Percentiles rank a stretch among this genome's conserved stretches.
phyloP scores from a whole-genome alignment of 164 flowering plant genomes.

The Litsea cubeba region DNA sequence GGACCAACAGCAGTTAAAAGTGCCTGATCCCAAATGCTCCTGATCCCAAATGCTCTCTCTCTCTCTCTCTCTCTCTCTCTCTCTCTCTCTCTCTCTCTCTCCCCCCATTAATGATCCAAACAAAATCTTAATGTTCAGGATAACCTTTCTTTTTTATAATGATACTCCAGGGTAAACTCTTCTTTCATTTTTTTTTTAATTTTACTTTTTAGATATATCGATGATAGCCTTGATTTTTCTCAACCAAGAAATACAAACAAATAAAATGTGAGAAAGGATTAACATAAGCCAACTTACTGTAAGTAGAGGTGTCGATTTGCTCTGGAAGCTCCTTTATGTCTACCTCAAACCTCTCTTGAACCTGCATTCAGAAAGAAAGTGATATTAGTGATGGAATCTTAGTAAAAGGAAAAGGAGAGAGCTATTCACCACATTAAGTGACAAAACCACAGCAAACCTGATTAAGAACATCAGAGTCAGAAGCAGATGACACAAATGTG shows the following conservation, averaged over 20 bases:
- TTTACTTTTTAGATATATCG: no score
- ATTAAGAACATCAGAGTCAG: constrained; percentile 91
- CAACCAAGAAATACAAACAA: background rate
- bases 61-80: no score
- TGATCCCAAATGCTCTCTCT: no score
- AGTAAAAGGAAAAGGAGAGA: background rate
- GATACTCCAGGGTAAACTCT: no score
- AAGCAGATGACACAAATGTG: constrained; percentile 86
- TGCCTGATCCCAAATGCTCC: no score
- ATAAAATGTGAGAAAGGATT: background rate
- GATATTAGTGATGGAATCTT: background rate
- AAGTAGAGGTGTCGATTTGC: constrained; percentile 95
- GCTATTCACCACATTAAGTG: background rate
- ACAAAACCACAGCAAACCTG: constrained; percentile 41
- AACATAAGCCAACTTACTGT: constrained; percentile 52
- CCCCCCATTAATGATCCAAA: no score
- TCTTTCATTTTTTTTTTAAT: no score
- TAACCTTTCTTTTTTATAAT: background rate
- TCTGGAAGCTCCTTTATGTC: constrained; percentile 98
- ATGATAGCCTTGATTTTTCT: background rate
- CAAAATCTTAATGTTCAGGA: background rate
- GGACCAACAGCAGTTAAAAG: no score
- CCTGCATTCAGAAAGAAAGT: constrained; percentile 34
- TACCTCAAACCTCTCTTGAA: constrained; percentile 94
- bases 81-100: no score